Conservation (phyloP, 768 basidiomycete species). For the Rubroboletus satanas region DNA sequence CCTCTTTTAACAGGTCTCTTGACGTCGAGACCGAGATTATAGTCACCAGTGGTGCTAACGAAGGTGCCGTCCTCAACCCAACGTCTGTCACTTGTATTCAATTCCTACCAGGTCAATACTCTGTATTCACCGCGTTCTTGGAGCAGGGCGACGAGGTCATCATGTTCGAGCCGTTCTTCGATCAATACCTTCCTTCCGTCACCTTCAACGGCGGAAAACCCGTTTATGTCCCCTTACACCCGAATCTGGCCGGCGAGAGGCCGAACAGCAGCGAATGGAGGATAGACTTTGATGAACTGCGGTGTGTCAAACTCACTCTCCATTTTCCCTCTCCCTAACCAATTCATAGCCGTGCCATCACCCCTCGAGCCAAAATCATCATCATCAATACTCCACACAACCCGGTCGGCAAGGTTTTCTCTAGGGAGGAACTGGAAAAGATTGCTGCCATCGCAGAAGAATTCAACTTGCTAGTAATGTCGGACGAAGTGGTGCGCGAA, state of each 20-base stretch:
- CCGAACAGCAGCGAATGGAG: constrained; percentile 78
- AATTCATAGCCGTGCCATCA: constrained; percentile 65
- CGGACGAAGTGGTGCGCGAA: constrained; percentile 88
- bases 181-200: constrained; percentile 90
- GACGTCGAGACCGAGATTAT: constrained; percentile 86
- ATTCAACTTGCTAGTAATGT: constrained; percentile 87
- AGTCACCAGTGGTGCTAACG: constrained; percentile 95
- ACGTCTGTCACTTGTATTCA: constrained; percentile 1
- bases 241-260: constrained; percentile 52
- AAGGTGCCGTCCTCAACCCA: constrained; percentile 50
- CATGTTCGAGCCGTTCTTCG: constrained; percentile 98
- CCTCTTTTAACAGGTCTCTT: constrained; percentile 63
- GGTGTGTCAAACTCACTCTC: constrained; percentile 39
- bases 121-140: constrained; percentile 88
- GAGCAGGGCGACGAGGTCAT: constrained; percentile 95
- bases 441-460: constrained; percentile 89
- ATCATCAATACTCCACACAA: constrained; percentile 97
- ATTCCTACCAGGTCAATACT: constrained; percentile 66
- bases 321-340: constrained; percentile 1
- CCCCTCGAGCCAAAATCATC: constrained; percentile 89
- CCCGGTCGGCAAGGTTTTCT: constrained; percentile 97
- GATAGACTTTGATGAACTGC: constrained; percentile 84
- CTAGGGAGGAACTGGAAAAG: constrained; percentile 70
- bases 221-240: constrained; percentile 93
- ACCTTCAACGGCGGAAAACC: constrained; percentile 93